Conservation (phyloP, 2,329 filamentous ascomycete species). For the Trichoderma asperellum region DNA sequence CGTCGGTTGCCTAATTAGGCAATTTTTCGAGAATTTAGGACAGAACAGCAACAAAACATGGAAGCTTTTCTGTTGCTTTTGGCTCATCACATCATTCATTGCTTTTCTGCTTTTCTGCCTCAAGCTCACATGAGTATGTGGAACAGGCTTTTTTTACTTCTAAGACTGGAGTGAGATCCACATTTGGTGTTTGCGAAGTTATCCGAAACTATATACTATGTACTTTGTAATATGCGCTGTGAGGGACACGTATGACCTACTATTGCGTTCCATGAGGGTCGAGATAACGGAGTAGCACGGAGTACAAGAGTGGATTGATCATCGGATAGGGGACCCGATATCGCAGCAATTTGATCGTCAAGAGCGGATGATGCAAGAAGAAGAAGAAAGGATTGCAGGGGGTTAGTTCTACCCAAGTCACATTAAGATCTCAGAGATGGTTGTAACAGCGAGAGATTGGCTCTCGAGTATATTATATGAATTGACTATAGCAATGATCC, state of each 20-base stretch:
- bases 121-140: background rate
- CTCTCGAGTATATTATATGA: background rate
- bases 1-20: conserved; percentile 6
- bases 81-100: background rate
- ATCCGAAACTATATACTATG: background rate
- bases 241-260: background rate
- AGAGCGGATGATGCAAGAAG: background rate
- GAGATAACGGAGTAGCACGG: background rate
- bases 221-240: background rate
- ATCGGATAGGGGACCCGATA: background rate
- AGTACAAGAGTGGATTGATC: background rate
- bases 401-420: background rate
- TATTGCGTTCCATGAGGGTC: background rate
- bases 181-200: background rate
- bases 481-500: background rate
- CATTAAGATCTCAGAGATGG: background rate
- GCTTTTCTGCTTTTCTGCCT: background rate
- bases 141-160: background rate
- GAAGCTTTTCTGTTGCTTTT: background rate
- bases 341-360: background rate
- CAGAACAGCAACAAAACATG: background rate
- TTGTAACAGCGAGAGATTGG: background rate
- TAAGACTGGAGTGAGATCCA: background rate
- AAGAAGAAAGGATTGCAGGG: background rate
- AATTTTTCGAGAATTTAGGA: background rate